A percentile compares a stretch with the other conserved stretches of the same genome.
These are phyloP conservation scores for Phytophthora ramorum DNA, from an alignment of 352 stramenopile species.

Conservation along the genomic window DNA sequence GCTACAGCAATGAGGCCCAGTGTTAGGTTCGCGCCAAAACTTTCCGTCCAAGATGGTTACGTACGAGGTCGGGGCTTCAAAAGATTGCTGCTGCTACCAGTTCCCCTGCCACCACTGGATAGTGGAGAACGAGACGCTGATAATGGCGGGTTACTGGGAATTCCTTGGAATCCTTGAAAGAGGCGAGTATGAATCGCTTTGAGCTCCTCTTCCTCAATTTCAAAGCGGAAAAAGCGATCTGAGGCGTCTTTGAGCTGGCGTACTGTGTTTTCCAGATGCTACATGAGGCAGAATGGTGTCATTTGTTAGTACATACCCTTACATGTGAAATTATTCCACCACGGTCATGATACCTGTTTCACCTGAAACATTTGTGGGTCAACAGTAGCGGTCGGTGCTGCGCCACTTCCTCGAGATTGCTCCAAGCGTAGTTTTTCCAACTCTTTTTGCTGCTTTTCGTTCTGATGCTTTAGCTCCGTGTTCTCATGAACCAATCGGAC, in stretches of 20 bases:
- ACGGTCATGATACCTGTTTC: slow-evolving; percentile 32
- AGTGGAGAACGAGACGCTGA: slow-evolving; percentile 19
- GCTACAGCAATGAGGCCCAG: slow-evolving; percentile 8
- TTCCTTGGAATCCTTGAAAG: slow-evolving; percentile 47
- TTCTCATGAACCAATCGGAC: slow-evolving; percentile 73
- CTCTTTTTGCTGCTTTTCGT: slow-evolving; percentile 66
- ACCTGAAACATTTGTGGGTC: slow-evolving; percentile 38
- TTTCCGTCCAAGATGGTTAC: slow-evolving; percentile 13
- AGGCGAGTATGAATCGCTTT: slow-evolving; percentile 66
- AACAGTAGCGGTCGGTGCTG: not conserved
- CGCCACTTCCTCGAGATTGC: slow-evolving; percentile 6
- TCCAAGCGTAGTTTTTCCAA: slow-evolving; percentile 50
- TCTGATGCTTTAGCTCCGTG: slow-evolving; percentile 65
- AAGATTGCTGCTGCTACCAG: slow-evolving; percentile 5
- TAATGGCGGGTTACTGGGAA: slow-evolving; percentile 18
- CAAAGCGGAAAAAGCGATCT: slow-evolving; percentile 93
- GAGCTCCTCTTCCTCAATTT: slow-evolving; percentile 94
- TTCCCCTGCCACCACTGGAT: slow-evolving; percentile 5
- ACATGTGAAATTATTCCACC: not conserved
- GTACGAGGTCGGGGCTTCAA: slow-evolving; percentile 41
- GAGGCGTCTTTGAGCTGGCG: slow-evolving; percentile 78
- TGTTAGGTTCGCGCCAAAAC: slow-evolving; percentile 4
- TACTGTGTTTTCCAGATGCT: slow-evolving; percentile 75
- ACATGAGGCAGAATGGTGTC: not conserved
- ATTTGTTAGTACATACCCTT: not conserved